Base-by-base conservation (phyloP, 129 eudicot species). In the Dittrichia graveolens region DNA sequence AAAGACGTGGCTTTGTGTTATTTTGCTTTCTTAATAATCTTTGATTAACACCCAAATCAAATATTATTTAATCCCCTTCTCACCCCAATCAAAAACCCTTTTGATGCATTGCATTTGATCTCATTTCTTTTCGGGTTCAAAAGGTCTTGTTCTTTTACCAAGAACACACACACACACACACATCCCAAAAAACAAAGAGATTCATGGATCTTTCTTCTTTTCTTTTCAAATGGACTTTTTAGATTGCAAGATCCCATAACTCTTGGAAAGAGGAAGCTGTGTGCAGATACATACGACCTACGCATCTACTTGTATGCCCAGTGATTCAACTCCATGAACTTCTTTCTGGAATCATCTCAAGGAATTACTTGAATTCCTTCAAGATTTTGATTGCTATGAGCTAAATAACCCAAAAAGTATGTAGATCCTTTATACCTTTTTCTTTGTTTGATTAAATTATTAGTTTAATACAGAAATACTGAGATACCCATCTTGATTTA, bases 61-160 rank as follows among this genome's bases (percentile, higher is more conserved):
- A 61, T 78, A 69, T 10, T 39, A 55, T 12, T 52, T 70, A 40
- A 68, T 67, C 65, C 65, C 46, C 46, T 12, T 40, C 63, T 14
- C 71, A 52, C 52, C 18, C 41, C 19, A 69, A 47, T 79, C 52
- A 18, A 35, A 47, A 54, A 18, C 10, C 47, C 11, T 39, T 77
- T 50, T 73, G 84, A 83, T 81, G 81, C 87, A 78, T 76, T 81
- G 79, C 81, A 85, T 79, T 80, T 78, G 77, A 69, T 65, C 78
- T 57, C 80, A 60, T 78, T 79, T 74, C 71, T 81, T 82, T 78
- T 35, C 43, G 83, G 34, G 78, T 71, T 75, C 69, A 38, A 71
- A 83, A 80, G 69, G 55, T 50, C 73, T 78, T 80, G 48, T 50
- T 31, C 50, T 71, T 58, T 70, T 70, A 58, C 75, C 75, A 77